Base-by-base conservation (phyloP, 2,329 filamentous ascomycete genomes). In the Verticillium alfalfae region DNA sequence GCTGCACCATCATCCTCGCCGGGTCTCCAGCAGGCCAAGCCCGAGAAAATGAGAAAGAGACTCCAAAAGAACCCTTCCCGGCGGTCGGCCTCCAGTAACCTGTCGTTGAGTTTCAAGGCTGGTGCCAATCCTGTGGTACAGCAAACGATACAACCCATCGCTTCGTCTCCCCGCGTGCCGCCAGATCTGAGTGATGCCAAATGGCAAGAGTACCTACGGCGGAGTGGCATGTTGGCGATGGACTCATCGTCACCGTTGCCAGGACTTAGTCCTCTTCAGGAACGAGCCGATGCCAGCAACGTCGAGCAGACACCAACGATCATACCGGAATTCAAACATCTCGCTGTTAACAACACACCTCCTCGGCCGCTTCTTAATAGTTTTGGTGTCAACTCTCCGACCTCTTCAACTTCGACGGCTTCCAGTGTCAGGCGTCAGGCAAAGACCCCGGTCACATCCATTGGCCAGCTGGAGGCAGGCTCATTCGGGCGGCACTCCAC, bases 391-490 rank as follows among this genome's bases (percentile, higher is more conserved):
- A 59, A 60, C 38, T 67, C 66, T 9, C 62, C 63, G 7, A 61
- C 66, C 15, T 63, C 63, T 22, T 66, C 64, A 5, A 61, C 62
- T 16, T 66, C 64, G 15, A 67, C 66, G 13, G 59, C 58, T 57
- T 73, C 72, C 2, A 70, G 69, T 7, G 74, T 75, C 66, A 76
- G 80, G 61, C 76, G 79, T 36, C 78, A 79, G 59, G 79, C 81
- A 45, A 84, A 84, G 69, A 84, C 81, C 2, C 82, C 81, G 0
- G 79, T 84, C 26, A 75, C 75, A 52, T 72, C 73, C 10, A 80
- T 84, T 61, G 81, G 81, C 15, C 81, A 84, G 66, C 72, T 82
- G 2, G 82, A 84, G 62, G 71, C 63, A 52, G 67, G 71, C 7
- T 62, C 67, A 15, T 64, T 67, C 31, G 62, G 63, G 55, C 62